Evolutionary conservation across 2,329 filamentous ascomycete genomes (phyloP).

Genomic region (Geosmithia flava): DNA sequence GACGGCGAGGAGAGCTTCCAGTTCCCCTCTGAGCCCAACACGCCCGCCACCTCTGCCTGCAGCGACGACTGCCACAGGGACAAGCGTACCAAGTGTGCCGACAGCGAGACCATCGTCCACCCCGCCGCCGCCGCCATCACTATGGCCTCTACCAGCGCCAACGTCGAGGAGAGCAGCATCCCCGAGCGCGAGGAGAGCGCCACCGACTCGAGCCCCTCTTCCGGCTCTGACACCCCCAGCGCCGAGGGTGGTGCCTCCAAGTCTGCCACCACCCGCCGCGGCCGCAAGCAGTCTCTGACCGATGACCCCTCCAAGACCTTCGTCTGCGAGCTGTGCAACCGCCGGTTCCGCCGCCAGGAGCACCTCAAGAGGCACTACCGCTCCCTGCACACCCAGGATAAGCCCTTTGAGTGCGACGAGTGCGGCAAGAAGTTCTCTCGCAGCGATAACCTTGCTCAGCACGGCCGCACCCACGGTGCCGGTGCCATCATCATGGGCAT

Average conservation of each 20-base stretch:
- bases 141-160: conserved; percentile 17
- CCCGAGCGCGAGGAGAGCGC: conserved; percentile 15
- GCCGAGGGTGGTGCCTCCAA: conserved; percentile 24
- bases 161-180: conserved; percentile 18
- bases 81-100: conserved; percentile 42
- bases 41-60: conserved; percentile 2
- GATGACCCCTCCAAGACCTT: conserved; percentile 98
- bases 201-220: conserved; percentile 21
- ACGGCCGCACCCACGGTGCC: conserved; percentile 84
- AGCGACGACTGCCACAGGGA: conserved; percentile 33
- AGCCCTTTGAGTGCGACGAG: conserved; percentile 95
- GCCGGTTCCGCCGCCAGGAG: conserved; percentile 94
- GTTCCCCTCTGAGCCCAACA: conserved; percentile 46
- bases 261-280: conserved; percentile 70
- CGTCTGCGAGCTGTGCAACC: conserved; percentile 90
- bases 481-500: conserved; percentile 87
- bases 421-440: conserved; percentile 99
- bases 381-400: conserved; percentile 95
- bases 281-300: conserved; percentile 95
- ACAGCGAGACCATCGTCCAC: conserved; percentile 23
- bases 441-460: conserved; percentile 93
- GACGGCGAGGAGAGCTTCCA: conserved; percentile 51
- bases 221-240: conserved; percentile 23
- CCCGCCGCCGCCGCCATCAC: conserved; percentile 29
- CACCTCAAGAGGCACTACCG: conserved; percentile 98